Conservation (phyloP, 192 early-diverging fungal genomes). For the Pilobolus umbonatus region DNA sequence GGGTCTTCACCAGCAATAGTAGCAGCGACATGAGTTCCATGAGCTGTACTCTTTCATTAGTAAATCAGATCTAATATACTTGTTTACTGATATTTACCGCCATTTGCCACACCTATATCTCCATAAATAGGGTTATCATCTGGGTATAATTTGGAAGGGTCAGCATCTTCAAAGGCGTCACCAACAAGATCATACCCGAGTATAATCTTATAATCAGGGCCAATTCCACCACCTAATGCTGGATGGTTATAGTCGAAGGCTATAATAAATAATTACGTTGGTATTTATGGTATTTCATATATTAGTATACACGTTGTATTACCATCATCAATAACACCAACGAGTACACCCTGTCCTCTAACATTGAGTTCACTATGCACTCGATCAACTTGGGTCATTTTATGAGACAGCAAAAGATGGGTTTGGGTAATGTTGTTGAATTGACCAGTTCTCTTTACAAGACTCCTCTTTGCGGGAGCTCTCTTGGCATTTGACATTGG, state of each 20-base stretch:
- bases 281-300: background rate
- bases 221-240: slow-evolving; percentile 61
- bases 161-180: slow-evolving; percentile 29
- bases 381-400: slow-evolving; percentile 51
- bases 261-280: background rate
- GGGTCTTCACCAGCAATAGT: slow-evolving; percentile 41
- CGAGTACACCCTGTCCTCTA: slow-evolving; percentile 59
- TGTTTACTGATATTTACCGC: slow-evolving; percentile 1
- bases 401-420: too few species aligned
- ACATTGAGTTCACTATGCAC: slow-evolving; percentile 49
- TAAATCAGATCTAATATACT: background rate
- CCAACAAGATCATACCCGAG: slow-evolving; percentile 63
- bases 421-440: too few species aligned
- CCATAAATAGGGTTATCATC: background rate
- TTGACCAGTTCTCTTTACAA: too few species aligned
- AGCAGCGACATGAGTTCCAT: slow-evolving; percentile 63
- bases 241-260: slow-evolving; percentile 52
- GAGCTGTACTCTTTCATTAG: slow-evolving; percentile 35
- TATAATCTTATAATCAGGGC: slow-evolving; percentile 50
- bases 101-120: background rate
- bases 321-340: slow-evolving; percentile 68
- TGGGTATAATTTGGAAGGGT: slow-evolving; percentile 42
- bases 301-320: background rate
- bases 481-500: too few species aligned
- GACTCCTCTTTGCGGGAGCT: too few species aligned